Conservation (phyloP, 164 flowering plant genomes). For the Vitis rupestris region DNA sequence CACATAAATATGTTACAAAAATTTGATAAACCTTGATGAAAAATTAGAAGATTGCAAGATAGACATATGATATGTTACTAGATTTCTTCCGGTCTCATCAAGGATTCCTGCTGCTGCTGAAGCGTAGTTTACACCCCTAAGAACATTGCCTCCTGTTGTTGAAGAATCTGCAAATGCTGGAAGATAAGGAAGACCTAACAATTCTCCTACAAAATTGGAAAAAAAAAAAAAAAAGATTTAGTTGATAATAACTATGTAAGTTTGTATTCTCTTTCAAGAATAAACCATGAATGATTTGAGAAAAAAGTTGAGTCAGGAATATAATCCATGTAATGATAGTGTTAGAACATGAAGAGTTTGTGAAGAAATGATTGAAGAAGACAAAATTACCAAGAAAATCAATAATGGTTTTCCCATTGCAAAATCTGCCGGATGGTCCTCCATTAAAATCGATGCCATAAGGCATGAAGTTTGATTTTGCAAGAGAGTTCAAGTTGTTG, state of each 20-base stretch:
- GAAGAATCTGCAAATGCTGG: conserved; percentile 29
- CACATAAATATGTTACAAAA: no score
- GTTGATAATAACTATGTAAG: no score
- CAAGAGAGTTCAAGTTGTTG: conserved; percentile 21
- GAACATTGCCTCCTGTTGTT: conserved; percentile 9
- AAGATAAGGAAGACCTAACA: conserved; percentile 32
- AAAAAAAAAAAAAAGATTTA: not conserved
- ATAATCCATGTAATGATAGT: no score
- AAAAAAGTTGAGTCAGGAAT: no score
- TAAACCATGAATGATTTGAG: no score
- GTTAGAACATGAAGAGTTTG: not conserved
- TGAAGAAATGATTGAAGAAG: not conserved
- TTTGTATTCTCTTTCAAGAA: no score
- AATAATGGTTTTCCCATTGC: conserved; percentile 32
- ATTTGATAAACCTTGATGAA: no score
- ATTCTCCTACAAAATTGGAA: conserved; percentile 26
- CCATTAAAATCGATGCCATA: conserved; percentile 30
- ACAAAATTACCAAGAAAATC: conserved; percentile 28
- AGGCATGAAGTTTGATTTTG: conserved; percentile 28
- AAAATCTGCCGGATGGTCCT: conserved; percentile 33
- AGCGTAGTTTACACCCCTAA: conserved; percentile 45
- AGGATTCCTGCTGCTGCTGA: conserved; percentile 53
- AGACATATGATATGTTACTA: conserved; percentile 17
- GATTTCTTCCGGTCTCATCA: conserved; percentile 38
- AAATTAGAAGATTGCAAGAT: not conserved